Evolutionary conservation across 768 basidiomycete species (phyloP).

Genomic region (Lyophyllum atratum): DNA sequence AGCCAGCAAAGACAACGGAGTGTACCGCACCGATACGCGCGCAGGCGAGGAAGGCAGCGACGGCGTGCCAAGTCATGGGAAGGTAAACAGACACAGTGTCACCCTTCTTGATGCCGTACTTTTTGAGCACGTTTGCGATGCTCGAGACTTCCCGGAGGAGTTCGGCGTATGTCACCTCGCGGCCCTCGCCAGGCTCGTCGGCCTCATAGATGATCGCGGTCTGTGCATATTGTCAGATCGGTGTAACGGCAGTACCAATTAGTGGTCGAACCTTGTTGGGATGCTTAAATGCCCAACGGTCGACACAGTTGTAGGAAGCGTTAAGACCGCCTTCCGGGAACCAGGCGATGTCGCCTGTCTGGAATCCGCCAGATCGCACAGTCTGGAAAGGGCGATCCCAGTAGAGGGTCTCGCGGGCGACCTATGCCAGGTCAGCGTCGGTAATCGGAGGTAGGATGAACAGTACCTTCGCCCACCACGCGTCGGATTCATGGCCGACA

Average conservation of each 20-base stretch:
- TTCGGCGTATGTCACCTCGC: constrained; percentile 77
- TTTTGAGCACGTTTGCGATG: constrained; percentile 90
- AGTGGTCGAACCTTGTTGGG: constrained; percentile 65
- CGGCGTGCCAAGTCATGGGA: constrained; percentile 95
- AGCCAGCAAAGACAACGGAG: constrained; percentile 97
- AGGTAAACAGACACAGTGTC: constrained; percentile 93
- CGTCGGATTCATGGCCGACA: constrained; percentile 74
- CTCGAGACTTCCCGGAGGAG: constrained; percentile 88
- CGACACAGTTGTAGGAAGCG: constrained; percentile 96
- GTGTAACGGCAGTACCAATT: not conserved
- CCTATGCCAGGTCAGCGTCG: constrained; percentile 32
- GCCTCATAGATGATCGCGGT: constrained; percentile 98
- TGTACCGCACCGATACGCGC: constrained; percentile 96
- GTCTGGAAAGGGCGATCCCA: constrained; percentile 92
- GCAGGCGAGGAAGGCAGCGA: constrained; percentile 96
- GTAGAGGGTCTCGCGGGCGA: constrained; percentile 74
- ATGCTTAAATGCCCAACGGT: constrained; percentile 90
- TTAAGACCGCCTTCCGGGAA: constrained; percentile 95
- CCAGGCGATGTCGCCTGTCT: constrained; percentile 88
- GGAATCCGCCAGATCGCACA: constrained; percentile 81
- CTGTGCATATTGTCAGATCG: constrained; percentile 36
- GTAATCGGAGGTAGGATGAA: not conserved
- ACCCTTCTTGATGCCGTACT: constrained; percentile 90
- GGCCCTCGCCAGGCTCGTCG: constrained; percentile 85
- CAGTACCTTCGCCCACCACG: constrained; percentile 84